Base-by-base conservation (phyloP, 306 rosid species). In the Pyrus communis region DNA sequence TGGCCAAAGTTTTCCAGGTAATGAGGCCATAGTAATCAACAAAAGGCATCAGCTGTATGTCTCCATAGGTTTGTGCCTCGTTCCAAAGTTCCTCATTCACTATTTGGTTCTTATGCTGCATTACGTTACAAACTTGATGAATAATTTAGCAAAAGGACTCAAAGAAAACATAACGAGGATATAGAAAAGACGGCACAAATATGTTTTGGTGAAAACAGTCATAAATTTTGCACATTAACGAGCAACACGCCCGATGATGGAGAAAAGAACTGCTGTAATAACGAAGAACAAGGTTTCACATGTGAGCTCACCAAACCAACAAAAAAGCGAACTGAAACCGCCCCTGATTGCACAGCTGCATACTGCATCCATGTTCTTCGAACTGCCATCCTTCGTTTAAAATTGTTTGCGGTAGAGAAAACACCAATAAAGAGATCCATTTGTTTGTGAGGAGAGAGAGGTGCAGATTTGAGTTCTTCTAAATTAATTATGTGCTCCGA, bases 341-440 rank as follows among this genome's bases (percentile, higher is more conserved):
- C 61, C 76, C 86, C 87, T 49, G 96, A 87, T 84, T 83, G 87
- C 69, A 96, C 93, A 64, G 85, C 90, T 77, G 89, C 78, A 76
- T 92, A 96, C 85, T 96, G 99, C 98, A 96, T 93, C 99, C 99
- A 96, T n/a, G 99, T 89, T 86, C 99, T 93, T 85, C 99, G 87
- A 73, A 93, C 97, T 72, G 99, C 92, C 99, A 96, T 96, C 78
- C 99, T 80, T 33, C 89, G 92, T 85, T 93, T 92, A 73, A 96
- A 96, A 87, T 96, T 96, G 92, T 96, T 93, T 22, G 99, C 99
- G 0, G 96, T 96, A 38, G 99, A 96, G 85, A 96, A 96, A 85
- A 96, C 98, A 71, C 99, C 99, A 73, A 92, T 81, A 75, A 96
- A 82, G 67, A 96, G 97, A 83, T 91, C 93, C 80, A 91, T 78